Percentiles rank a stretch among this genome's conserved stretches.
Conservation (phyloP, 2,329 filamentous ascomycete species). For the Mariannaea sp. region DNA sequence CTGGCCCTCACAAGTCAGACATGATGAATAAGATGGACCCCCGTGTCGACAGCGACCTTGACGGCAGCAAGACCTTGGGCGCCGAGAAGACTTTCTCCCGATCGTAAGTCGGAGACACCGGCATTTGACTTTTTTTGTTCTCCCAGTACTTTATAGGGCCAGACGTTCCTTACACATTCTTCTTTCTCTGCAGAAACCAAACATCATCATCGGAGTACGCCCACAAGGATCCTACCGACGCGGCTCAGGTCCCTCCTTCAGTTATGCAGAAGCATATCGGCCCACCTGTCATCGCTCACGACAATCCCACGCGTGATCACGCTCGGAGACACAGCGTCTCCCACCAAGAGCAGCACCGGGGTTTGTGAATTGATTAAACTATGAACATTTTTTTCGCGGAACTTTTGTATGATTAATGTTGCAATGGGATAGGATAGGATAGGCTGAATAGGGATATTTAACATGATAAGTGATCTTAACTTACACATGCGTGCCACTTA, state of each 20-base stretch:
- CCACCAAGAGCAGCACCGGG: conserved; percentile 54
- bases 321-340: conserved; percentile 53
- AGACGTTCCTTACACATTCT: conserved; percentile 21
- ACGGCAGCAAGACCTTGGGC: conserved; percentile 51
- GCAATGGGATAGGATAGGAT: too few relatives aligned
- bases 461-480: too few relatives aligned
- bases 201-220: conserved; percentile 7
- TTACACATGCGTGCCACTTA: too few relatives aligned
- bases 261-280: conserved; percentile 55
- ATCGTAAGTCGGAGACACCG: conserved; percentile 41
- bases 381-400: conserved; percentile 21
- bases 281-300: conserved; percentile 51
- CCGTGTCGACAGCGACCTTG: conserved; percentile 58
- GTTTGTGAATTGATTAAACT: conserved; percentile 44
- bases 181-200: conserved; percentile 20
- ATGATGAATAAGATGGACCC: conserved; percentile 58
- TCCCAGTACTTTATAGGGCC: too few relatives aligned
- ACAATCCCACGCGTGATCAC: conserved; percentile 49
- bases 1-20: conserved; percentile 54
- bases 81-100: conserved; percentile 54
- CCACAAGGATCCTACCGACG: conserved; percentile 56
- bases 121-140: neutral
- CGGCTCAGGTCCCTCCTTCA: conserved; percentile 62
- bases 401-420: conserved; percentile 27
- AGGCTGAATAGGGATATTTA: too few relatives aligned